Conservation (phyloP, 1,139 yeast species). For the Zygosaccharomyces pseudobailii region DNA sequence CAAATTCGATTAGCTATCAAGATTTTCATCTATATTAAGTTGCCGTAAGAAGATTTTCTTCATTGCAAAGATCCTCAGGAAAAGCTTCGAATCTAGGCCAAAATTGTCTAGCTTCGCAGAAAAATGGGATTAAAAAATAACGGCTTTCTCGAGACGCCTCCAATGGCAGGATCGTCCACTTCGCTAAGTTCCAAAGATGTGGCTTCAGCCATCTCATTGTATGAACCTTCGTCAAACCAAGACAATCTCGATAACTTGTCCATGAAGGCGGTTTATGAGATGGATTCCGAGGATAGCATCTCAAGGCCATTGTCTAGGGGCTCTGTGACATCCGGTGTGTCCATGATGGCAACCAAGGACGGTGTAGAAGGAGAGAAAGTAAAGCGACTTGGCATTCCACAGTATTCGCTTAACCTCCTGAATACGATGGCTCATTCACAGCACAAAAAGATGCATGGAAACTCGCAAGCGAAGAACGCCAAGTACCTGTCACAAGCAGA, state of each 20-base stretch:
- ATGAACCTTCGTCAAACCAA: constrained; percentile 15
- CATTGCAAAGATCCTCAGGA: not conserved
- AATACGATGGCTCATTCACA: constrained; percentile 30
- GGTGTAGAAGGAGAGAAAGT: constrained; percentile 62
- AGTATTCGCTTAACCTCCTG: constrained; percentile 33
- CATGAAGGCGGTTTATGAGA: constrained; percentile 23
- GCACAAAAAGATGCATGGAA: constrained; percentile 12
- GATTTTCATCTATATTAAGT: not conserved
- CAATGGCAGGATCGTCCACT: constrained; percentile 18
- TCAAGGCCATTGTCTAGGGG: constrained; percentile 58
- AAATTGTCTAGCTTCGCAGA: not conserved
- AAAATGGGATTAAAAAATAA: constrained; percentile 1
- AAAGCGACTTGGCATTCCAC: constrained; percentile 43
- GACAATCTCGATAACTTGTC: constrained; percentile 21
- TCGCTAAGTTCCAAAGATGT: constrained; percentile 23
- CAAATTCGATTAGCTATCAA: not conserved
- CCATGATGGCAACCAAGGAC: constrained; percentile 70
- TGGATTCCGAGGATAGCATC: constrained; percentile 21
- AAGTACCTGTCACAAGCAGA: constrained; percentile 9
- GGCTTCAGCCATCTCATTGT: constrained; percentile 22
- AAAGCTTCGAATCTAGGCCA: not conserved
- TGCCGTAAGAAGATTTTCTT: not conserved
- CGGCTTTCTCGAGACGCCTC: not conserved
- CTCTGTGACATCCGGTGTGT: constrained; percentile 59
- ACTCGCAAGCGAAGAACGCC: constrained; percentile 3